These are phyloP conservation scores for Papiliotrema nemorosa DNA, from an alignment of 1,284 basidiomycete genomes.

Conservation along the genomic window DNA sequence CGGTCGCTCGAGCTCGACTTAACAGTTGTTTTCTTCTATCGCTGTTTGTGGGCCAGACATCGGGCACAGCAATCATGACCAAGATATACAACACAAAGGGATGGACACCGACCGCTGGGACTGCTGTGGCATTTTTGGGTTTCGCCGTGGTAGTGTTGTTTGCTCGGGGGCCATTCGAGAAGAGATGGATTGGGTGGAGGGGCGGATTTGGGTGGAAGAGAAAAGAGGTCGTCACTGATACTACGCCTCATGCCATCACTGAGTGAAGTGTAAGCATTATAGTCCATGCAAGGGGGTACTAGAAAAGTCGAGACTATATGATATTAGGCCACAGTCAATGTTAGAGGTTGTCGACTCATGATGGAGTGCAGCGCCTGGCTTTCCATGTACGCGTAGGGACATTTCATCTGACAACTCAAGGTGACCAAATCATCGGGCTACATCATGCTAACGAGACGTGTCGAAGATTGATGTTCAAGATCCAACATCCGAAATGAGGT, in stretches of 20 bases:
- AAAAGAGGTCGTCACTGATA: conserved; percentile 3
- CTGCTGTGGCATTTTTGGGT: conserved; percentile 56
- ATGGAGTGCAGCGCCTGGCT: too few species aligned
- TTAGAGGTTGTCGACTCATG: too few species aligned
- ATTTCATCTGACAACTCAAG: too few species aligned
- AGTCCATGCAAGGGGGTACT: too few species aligned
- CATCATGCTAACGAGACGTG: too few species aligned
- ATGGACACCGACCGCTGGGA: conserved; percentile 58
- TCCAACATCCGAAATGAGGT: too few species aligned
- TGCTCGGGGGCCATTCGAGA: conserved; percentile 38
- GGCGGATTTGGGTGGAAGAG: conserved; percentile 32
- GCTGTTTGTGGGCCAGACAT: conserved; percentile 37
- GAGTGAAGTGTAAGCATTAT: too few species aligned
- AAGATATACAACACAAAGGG: conserved; percentile 60
- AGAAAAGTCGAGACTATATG: too few species aligned
- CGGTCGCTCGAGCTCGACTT: conserved; percentile 58
- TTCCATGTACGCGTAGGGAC: too few species aligned
- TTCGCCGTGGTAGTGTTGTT: conserved; percentile 29
- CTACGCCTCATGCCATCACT: neutral
- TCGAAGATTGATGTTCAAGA: too few species aligned
- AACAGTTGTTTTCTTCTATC: conserved; percentile 63
- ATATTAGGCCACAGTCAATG: too few species aligned
- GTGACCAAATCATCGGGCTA: too few species aligned
- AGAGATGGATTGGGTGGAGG: conserved; percentile 40
- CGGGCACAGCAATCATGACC: conserved; percentile 63